Base-by-base conservation (phyloP, 768 basidiomycete species). In the Guyanaporus albipodus region DNA sequence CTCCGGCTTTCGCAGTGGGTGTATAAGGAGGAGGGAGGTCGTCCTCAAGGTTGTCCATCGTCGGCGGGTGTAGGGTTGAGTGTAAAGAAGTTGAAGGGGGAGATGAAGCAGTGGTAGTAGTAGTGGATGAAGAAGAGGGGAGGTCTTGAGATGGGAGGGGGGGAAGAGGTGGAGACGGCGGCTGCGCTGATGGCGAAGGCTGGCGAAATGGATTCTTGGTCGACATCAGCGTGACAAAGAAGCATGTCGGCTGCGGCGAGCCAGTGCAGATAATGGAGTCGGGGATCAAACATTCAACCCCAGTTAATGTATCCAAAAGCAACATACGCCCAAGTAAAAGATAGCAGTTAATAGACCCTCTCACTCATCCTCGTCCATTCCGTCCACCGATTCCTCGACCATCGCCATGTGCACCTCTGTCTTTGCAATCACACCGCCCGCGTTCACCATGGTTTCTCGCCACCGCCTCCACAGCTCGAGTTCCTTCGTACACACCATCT, bases 21-120 rank as follows among this genome's bases (percentile, higher is more conserved):
- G 85, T 85, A 56, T 89, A 90, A 1, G 86, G 79, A 1, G 87
- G 87, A 1, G 86, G 87, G 10, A 71, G 66, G 17, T 82, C 80
- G n/a, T 82, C 82, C 2, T 67, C 61, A 22, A 74, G 50, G n/a
- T n/a, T 2, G 3, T 51, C 47, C 22, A 5, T 33, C 6, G 8
- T 10, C 6, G 5, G 19, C 4, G 3, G 2, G 1, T 14, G 10
- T 3, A n/a, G n/a, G n/a, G n/a, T n/a, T n/a, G n/a, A n/a, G n/a
- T n/a, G n/a, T n/a, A n/a, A n/a, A n/a, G n/a, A n/a, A n/a, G n/a
- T n/a, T n/a, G n/a, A n/a, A n/a, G n/a, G n/a, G n/a, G n/a, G n/a
- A n/a, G 28, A 22, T 4, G 18, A 11, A 5, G 12, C 17, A 23
- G 38, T 18, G 11, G 24, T 22, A 5, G 4, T 1, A 2, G 4